Evolutionary conservation across 139 green algal species (phyloP).

Genomic region (Chlamydomonas eustigma): DNA sequence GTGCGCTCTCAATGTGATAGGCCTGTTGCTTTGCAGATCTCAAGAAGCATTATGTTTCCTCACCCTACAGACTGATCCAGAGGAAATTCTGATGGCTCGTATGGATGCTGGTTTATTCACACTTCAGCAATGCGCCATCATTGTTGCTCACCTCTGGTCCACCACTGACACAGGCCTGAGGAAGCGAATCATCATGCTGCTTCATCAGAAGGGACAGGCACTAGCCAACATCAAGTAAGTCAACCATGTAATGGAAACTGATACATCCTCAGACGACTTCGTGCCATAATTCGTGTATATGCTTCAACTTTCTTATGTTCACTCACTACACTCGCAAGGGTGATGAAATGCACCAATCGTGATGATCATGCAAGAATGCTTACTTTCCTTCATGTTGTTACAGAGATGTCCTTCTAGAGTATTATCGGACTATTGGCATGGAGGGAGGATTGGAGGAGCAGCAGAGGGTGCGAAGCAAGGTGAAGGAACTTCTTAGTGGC

Average conservation of each 20-base stretch:
- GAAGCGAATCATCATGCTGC: conserved; percentile 61
- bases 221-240: conserved; percentile 51
- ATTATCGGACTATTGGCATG: conserved; percentile 21
- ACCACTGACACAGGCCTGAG: conserved; percentile 62
- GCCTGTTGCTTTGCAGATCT: too few relatives aligned
- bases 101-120: conserved; percentile 80
- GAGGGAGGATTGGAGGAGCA: conserved; percentile 13
- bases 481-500: conserved; percentile 1
- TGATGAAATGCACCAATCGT: too few relatives aligned
- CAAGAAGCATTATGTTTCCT: too few relatives aligned
- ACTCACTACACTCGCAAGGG: too few relatives aligned
- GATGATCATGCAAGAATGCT: too few relatives aligned
- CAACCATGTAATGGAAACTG: too few relatives aligned
- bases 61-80: conserved; percentile 11
- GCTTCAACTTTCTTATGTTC: too few relatives aligned
- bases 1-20: too few relatives aligned
- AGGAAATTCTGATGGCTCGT: conserved; percentile 26
- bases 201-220: conserved; percentile 71
- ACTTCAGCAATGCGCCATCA: conserved; percentile 66
- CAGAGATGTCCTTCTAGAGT: conserved; percentile 46
- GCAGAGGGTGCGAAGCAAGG: conserved; percentile 7
- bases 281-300: too few relatives aligned
- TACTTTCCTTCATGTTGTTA: neutral
- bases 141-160: conserved; percentile 71
- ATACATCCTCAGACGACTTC: too few relatives aligned